Evolutionary conservation across 108 stramenopile genomes (phyloP).

Genomic region (Cyclotella baltica): DNA sequence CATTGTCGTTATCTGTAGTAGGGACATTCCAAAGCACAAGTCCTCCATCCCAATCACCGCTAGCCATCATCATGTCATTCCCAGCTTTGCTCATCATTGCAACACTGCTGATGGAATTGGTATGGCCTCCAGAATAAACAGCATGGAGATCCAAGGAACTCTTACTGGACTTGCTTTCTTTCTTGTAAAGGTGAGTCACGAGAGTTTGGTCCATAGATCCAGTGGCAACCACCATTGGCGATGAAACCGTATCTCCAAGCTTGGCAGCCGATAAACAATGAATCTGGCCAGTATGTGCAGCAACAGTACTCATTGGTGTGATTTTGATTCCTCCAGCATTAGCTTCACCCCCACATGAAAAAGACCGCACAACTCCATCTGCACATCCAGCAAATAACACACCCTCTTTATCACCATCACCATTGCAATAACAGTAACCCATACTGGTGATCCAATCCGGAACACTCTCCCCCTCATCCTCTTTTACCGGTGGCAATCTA

Average conservation of each 20-base stretch:
- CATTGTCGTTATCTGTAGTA: not conserved
- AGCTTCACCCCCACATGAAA: constrained; percentile 17
- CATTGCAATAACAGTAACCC: constrained; percentile 17
- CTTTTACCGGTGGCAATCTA: constrained; percentile 56
- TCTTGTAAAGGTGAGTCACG: constrained; percentile 50
- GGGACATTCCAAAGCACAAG: constrained; percentile 74
- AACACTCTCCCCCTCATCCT: constrained; percentile 63
- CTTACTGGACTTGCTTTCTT: constrained; percentile 1
- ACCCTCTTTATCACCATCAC: not conserved
- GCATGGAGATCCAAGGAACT: constrained; percentile 30
- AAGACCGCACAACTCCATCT: constrained; percentile 73
- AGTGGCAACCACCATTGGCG: constrained; percentile 60
- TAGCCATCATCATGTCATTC: constrained; percentile 52
- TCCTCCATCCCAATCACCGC: constrained; percentile 84
- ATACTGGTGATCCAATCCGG: constrained; percentile 87
- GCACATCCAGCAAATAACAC: constrained; percentile 56
- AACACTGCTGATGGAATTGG: constrained; percentile 63
- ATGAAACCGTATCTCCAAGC: not conserved
- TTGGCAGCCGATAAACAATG: constrained; percentile 62
- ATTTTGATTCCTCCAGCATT: not conserved
- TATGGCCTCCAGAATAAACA: constrained; percentile 56
- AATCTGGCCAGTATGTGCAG: constrained; percentile 73
- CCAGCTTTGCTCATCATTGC: constrained; percentile 34
- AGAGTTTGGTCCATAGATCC: constrained; percentile 87
- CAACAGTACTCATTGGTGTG: constrained; percentile 16